Conservation (phyloP, 176 grass and related monocot genomes). For the Phoenix roebelenii region DNA sequence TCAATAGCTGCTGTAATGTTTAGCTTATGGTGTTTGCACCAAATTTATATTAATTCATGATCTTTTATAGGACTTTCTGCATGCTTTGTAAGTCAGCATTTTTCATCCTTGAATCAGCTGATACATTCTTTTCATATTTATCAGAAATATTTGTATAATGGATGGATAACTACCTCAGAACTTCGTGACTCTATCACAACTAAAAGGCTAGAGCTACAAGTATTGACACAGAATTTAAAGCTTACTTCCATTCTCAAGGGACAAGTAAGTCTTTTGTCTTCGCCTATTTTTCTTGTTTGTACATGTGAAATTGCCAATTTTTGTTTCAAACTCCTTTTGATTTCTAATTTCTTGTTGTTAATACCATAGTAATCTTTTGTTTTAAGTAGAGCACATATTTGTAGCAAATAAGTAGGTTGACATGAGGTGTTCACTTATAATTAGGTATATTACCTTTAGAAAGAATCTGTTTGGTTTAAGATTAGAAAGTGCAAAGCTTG, state of each 20-base stretch:
- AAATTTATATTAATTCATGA: no score
- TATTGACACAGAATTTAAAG: conserved; percentile 56
- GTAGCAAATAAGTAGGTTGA: no score
- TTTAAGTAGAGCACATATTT: no score
- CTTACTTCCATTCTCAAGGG: conserved; percentile 72
- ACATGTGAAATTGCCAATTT: no score
- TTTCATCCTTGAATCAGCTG: background rate
- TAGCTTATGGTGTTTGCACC: no score
- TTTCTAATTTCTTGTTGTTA: background rate
- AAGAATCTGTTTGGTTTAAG: no score
- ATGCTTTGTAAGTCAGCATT: conserved; percentile 9
- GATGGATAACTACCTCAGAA: conserved; percentile 66
- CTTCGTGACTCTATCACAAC: conserved; percentile 73
- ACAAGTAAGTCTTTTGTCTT: conserved; percentile 45
- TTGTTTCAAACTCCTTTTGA: background rate
- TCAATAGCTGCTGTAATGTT: no score
- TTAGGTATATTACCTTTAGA: no score
- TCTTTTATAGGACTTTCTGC: background rate
- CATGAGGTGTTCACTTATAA: no score
- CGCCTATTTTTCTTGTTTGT: no score
- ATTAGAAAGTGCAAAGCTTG: no score
- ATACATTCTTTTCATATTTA: conserved; percentile 6
- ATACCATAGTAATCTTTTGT: no score
- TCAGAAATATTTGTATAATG: conserved; percentile 81
- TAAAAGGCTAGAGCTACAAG: conserved; percentile 67